phyloP scores from a whole-genome alignment of 2,329 filamentous ascomycete species.

The Fusarium fujikuroi region DNA sequence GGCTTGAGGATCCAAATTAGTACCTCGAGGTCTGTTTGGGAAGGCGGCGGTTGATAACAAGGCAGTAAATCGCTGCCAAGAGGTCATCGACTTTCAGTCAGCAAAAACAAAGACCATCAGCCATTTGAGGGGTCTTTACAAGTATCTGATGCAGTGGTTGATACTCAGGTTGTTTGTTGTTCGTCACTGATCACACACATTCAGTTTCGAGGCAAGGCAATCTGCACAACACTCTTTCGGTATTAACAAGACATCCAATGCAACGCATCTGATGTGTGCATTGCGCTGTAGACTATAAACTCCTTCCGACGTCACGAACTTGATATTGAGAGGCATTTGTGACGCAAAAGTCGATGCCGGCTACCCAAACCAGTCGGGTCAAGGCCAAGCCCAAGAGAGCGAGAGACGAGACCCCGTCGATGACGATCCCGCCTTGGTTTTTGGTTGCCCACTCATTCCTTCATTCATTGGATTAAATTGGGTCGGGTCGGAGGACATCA shows the following conservation, averaged over 20 bases:
- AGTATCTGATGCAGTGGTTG: not conserved
- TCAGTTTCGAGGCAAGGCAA: not conserved
- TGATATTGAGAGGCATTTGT: not conserved
- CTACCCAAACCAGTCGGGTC: not conserved
- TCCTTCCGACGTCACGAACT: not conserved
- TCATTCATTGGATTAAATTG: not conserved
- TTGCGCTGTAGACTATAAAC: not conserved
- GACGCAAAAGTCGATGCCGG: constrained; percentile 3
- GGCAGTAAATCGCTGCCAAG: constrained; percentile 27
- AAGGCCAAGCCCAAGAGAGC: not conserved
- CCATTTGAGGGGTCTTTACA: not conserved
- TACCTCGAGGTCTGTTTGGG: not conserved
- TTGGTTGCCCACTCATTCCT: not conserved
- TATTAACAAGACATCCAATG: not conserved
- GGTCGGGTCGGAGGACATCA: constrained; percentile 8
- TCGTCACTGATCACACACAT: not conserved
- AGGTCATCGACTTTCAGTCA: not conserved
- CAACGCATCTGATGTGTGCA: not conserved
- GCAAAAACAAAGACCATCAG: not conserved
- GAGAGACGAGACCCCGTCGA: constrained; percentile 1
- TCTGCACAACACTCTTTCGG: not conserved
- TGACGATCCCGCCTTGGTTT: constrained; percentile 23
- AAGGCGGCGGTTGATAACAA: not conserved
- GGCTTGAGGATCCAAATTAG: not conserved
- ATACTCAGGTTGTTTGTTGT: not conserved